These are phyloP conservation scores for Crotalaria pallida DNA, from an alignment of 306 rosid species.

Conservation along the genomic window DNA sequence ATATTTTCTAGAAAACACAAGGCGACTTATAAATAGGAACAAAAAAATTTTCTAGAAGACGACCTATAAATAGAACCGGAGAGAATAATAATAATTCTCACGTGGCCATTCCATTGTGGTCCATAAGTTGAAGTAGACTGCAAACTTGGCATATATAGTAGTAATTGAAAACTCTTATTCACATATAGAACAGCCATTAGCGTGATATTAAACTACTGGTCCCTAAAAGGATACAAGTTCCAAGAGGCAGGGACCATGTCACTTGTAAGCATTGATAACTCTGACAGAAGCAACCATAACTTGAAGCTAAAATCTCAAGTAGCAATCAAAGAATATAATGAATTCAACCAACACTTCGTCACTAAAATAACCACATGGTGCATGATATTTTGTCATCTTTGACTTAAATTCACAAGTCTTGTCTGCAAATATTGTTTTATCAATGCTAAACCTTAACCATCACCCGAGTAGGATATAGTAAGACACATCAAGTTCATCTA, in stretches of 20 bases:
- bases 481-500: not conserved
- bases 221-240: conserved; percentile 13
- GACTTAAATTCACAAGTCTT: not conserved
- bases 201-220: conserved; percentile 19
- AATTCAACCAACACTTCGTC: not conserved
- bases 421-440: not conserved
- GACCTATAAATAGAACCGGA: no score
- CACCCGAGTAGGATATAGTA: not conserved
- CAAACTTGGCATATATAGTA: not conserved
- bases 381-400: not conserved
- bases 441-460: not conserved
- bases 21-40: no score
- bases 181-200: not conserved
- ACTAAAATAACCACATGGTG: not conserved
- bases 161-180: not conserved
- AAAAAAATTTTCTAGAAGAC: no score
- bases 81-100: not conserved
- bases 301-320: conserved; percentile 14
- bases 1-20: no score
- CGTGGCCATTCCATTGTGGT: conserved; percentile 24
- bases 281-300: not conserved
- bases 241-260: conserved; percentile 20
- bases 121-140: conserved; percentile 23
- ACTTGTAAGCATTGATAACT: not conserved
- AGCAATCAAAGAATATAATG: not conserved